Percentiles rank a stretch among this genome's conserved stretches.
Evolutionary conservation across 2,329 filamentous ascomycete genomes (phyloP).

Genomic region (Aspergillus latus): DNA sequence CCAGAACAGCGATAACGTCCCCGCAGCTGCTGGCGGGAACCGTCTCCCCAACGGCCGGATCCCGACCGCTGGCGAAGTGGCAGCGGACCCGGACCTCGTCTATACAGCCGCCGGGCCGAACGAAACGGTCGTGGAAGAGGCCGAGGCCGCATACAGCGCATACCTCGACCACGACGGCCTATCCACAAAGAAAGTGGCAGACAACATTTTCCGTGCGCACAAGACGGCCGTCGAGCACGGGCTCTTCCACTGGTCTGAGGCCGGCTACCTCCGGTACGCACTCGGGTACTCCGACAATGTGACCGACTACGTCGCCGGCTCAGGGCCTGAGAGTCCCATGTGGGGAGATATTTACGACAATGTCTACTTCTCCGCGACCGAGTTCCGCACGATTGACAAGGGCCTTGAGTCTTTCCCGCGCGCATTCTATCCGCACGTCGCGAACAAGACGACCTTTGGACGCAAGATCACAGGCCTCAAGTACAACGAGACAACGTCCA

Average conservation of each 20-base stretch:
- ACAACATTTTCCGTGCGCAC: constrained; percentile 51
- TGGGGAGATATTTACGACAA: constrained; percentile 56
- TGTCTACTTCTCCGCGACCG: constrained; percentile 60
- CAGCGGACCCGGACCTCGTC: constrained; percentile 42
- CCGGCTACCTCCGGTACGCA: constrained; percentile 61
- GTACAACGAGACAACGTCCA: constrained; percentile 52
- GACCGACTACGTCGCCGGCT: constrained; percentile 54
- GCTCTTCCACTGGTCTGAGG: constrained; percentile 65
- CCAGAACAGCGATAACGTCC: constrained; percentile 51
- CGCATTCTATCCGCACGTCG: constrained; percentile 63
- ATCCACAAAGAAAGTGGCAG: constrained; percentile 32
- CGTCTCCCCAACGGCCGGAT: constrained; percentile 54
- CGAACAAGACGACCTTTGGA: constrained; percentile 57
- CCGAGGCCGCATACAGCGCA: constrained; percentile 42
- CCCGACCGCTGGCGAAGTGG: constrained; percentile 53
- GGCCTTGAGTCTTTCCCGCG: constrained; percentile 59
- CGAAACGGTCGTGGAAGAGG: constrained; percentile 36
- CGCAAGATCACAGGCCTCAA: constrained; percentile 58
- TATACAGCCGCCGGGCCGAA: constrained; percentile 38
- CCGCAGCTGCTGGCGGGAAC: constrained; percentile 50
- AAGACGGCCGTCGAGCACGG: constrained; percentile 55
- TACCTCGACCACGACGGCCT: constrained; percentile 30
- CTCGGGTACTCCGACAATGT: constrained; percentile 56
- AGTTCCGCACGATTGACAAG: constrained; percentile 66
- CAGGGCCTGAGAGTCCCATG: constrained; percentile 45